These are phyloP conservation scores for Lipomyces japonicus DNA, from an alignment of 805 yeast species.

Conservation along the genomic window DNA sequence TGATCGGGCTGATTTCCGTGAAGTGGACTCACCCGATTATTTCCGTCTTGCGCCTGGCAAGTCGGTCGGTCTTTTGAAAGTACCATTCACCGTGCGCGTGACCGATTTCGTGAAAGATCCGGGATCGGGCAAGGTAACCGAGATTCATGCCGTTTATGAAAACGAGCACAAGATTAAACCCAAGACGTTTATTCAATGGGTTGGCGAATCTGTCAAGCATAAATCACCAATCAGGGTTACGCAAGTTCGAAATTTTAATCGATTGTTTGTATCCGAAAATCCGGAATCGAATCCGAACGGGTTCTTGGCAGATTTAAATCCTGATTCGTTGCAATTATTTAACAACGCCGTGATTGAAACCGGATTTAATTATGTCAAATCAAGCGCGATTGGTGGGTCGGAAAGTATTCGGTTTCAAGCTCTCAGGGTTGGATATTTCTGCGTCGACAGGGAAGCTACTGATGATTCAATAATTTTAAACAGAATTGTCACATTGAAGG, in stretches of 20 bases:
- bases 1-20: constrained; percentile 84
- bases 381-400: constrained; percentile 51
- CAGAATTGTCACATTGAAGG: constrained; percentile 90
- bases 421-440: constrained; percentile 91
- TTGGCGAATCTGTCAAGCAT: constrained; percentile 63
- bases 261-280: constrained; percentile 83
- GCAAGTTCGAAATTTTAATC: constrained; percentile 85
- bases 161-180: constrained; percentile 68
- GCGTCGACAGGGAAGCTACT: constrained; percentile 74
- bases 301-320: constrained; percentile 76
- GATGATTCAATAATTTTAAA: constrained; percentile 67
- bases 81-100: constrained; percentile 77
- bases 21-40: constrained; percentile 61
- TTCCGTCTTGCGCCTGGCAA: constrained; percentile 92
- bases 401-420: constrained; percentile 98
- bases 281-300: constrained; percentile 89
- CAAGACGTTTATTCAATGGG: constrained; percentile 96
- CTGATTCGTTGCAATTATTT: constrained; percentile 67
- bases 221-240: constrained; percentile 60
- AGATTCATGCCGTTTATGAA: constrained; percentile 77
- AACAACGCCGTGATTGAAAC: constrained; percentile 71
- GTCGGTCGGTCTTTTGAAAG: constrained; percentile 90
- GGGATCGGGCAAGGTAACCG: constrained; percentile 56
- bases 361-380: constrained; percentile 63
- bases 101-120: constrained; percentile 61